Percentiles rank a stretch among this genome's conserved stretches.
Conservation (phyloP, 2,329 filamentous ascomycete species). For the Camptophora hylomeconis region DNA sequence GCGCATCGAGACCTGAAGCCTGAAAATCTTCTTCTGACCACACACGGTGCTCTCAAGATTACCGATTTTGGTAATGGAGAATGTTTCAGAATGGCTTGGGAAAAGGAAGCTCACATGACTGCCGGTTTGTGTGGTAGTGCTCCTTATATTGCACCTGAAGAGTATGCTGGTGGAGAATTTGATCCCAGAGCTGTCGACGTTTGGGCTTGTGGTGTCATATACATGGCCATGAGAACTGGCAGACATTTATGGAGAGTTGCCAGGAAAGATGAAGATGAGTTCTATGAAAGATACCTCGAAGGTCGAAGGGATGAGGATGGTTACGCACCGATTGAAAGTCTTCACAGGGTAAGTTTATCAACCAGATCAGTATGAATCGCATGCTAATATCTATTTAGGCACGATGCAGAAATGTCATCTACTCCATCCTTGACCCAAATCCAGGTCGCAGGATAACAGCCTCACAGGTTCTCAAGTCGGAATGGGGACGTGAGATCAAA, state of each 20-base stretch:
- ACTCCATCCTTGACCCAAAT: constrained; percentile 94
- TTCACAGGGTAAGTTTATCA: constrained; percentile 70
- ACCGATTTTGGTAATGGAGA: constrained; percentile 98
- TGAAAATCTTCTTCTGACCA: constrained; percentile 88
- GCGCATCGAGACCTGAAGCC: constrained; percentile 94
- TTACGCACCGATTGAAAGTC: constrained; percentile 87
- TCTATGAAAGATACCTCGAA: constrained; percentile 87
- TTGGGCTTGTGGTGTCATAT: constrained; percentile 97
- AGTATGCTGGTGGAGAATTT: constrained; percentile 90
- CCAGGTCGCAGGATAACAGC: constrained; percentile 84
- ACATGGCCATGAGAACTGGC: constrained; percentile 98
- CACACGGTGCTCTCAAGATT: constrained; percentile 85
- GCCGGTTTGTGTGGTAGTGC: constrained; percentile 91
- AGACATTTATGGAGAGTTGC: constrained; percentile 94
- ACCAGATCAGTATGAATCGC: constrained; percentile 5
- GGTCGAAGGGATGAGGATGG: constrained; percentile 89
- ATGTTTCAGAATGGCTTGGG: constrained; percentile 99
- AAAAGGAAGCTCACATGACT: constrained; percentile 96
- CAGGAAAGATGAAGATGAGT: constrained; percentile 93
- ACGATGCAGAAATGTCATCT: constrained; percentile 95
- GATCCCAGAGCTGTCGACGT: constrained; percentile 95
- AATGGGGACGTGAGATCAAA: constrained; percentile 97
- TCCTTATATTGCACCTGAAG: constrained; percentile 93
- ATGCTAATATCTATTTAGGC: constrained; percentile 45
- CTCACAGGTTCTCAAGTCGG: constrained; percentile 91